Evolutionary conservation across 805 yeast species (phyloP).

Genomic region (Candida andamanensis): DNA sequence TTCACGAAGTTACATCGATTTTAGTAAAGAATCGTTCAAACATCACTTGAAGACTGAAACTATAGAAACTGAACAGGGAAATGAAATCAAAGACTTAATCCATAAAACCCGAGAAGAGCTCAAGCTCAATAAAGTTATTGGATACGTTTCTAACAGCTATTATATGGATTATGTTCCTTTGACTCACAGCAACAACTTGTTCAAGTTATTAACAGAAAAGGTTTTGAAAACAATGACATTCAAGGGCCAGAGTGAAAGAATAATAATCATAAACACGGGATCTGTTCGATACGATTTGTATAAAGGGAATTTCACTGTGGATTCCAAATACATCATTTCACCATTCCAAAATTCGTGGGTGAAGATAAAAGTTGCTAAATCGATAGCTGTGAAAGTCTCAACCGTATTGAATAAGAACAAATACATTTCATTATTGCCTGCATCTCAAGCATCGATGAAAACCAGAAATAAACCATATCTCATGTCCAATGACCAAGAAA

Average conservation of each 20-base stretch:
- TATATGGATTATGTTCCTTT: constrained; percentile 64
- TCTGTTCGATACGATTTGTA: constrained; percentile 82
- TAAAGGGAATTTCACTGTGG: constrained; percentile 77
- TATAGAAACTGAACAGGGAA: constrained; percentile 51
- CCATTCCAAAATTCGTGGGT: constrained; percentile 85
- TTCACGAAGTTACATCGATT: constrained; percentile 75
- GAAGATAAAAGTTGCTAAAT: constrained; percentile 53
- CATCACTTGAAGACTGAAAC: constrained; percentile 43
- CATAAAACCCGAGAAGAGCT: constrained; percentile 40
- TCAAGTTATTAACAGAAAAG: constrained; percentile 50
- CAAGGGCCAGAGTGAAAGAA: constrained; percentile 23
- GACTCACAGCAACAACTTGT: constrained; percentile 44
- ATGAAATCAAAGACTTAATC: constrained; percentile 41
- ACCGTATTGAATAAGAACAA: constrained; percentile 52
- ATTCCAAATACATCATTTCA: constrained; percentile 74
- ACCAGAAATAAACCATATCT: constrained; percentile 1
- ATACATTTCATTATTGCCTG: constrained; percentile 34
- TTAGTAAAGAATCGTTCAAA: constrained; percentile 65
- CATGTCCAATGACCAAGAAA: not conserved
- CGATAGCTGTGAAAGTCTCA: constrained; percentile 51
- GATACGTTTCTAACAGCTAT: constrained; percentile 63
- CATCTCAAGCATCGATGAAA: constrained; percentile 15
- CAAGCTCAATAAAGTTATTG: constrained; percentile 51
- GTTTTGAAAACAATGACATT: constrained; percentile 46
- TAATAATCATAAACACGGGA: constrained; percentile 77